Base-by-base conservation (phyloP, 371 early-diverging fungal species). In the Thermomucor indicae-seudaticae region DNA sequence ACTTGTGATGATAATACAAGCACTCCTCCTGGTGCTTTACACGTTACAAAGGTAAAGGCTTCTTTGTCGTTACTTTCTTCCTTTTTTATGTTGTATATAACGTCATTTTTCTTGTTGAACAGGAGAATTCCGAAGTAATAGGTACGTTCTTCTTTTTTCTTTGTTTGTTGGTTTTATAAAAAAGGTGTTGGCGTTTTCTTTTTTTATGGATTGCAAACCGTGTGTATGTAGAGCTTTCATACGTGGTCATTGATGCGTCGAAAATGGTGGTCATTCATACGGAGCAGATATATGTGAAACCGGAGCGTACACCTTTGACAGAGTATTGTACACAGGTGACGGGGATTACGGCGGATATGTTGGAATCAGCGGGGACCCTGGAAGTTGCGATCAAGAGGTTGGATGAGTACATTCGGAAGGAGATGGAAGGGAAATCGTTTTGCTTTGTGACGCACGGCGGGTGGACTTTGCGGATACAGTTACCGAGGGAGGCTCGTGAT, bases 381-480 rank as follows among this genome's bases (percentile, higher is more conserved):
- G 57, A 69, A 11, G 79, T 76, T 6, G 90, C 88, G 6, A 69
- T 88, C n/a, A 49, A 58, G 17, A 58, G 71, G 19, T 58, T 90
- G 16, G 81, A 85, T 35, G 43, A 53, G 3, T 88, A 80, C 49
- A 76, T 90, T 43, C 67, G 74, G 39, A 55, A 59, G 0, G 69
- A 84, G 51, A 80, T 88, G 17, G 65, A 75, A 24, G 65, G 81
- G 53, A 65, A 73, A 10, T 70, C 72, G 7, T 88, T 89, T 64
- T 85, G 87, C 49, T 86, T 90, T 58, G 85, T 84, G 3, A 84
- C 87, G 0, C 88, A 88, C 58, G 88, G 88, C 19, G 86, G 85
- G 2, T 85, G 86, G 85, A 81, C 82, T 24, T 61, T 90, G 31
- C 81, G 88, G 17, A 85, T 82, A 50, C 88, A 89, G 53, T 59